These are phyloP conservation scores for Pythium brachiatum DNA, from an alignment of 352 stramenopile species.

Conservation along the genomic window DNA sequence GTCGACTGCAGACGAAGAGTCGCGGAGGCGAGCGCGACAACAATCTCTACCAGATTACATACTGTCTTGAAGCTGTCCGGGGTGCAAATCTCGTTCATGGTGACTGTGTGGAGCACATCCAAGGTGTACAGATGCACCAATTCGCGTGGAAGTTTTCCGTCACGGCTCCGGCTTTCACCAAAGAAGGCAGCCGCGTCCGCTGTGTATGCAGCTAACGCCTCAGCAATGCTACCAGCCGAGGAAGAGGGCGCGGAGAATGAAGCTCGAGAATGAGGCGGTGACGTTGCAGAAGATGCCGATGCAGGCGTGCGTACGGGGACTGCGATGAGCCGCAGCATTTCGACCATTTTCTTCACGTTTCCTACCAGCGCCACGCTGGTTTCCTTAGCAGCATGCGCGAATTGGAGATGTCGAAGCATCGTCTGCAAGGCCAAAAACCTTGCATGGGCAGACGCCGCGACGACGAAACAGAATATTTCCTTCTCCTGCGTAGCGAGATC, in stretches of 20 bases:
- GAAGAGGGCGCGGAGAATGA: constrained; percentile 19
- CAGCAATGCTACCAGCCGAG: constrained; percentile 12
- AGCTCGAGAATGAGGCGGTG: background rate
- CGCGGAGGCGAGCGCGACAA: constrained; percentile 46
- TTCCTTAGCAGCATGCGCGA: constrained; percentile 32
- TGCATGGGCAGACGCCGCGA: constrained; percentile 33
- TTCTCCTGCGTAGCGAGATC: constrained; percentile 50
- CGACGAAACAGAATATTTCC: constrained; percentile 57
- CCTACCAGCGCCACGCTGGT: constrained; percentile 4
- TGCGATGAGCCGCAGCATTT: constrained; percentile 18
- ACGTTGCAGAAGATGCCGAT: background rate
- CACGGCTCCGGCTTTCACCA: constrained; percentile 6
- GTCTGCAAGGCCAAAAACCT: constrained; percentile 47
- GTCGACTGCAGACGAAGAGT: constrained; percentile 35
- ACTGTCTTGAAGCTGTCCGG: constrained; percentile 31
- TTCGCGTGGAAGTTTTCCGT: constrained; percentile 25
- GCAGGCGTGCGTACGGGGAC: background rate
- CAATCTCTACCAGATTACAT: constrained; percentile 41
- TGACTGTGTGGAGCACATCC: constrained; percentile 47
- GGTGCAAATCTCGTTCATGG: constrained; percentile 29
- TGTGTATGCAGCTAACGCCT: constrained; percentile 16
- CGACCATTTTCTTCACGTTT: constrained; percentile 21
- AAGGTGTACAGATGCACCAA: constrained; percentile 46
- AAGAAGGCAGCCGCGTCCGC: constrained; percentile 35
- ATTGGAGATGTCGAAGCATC: constrained; percentile 29